Evolutionary conservation across 768 basidiomycete genomes (phyloP).

Genomic region (Omphalotus guepiniiformis): DNA sequence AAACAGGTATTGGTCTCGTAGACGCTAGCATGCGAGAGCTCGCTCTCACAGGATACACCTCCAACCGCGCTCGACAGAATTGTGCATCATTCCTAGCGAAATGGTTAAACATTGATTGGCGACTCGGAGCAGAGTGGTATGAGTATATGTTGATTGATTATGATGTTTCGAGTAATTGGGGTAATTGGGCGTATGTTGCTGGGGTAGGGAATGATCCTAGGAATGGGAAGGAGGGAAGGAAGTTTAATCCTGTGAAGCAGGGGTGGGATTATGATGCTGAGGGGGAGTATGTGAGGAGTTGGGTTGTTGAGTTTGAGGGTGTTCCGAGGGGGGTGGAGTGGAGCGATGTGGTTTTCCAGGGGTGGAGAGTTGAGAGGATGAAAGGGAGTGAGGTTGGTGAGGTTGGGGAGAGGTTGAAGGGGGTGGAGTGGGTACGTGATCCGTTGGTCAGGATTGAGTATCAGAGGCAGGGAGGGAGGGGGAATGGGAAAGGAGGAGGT

Average conservation of each 20-base stretch:
- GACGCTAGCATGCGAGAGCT: constrained; percentile 36
- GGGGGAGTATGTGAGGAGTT: constrained; percentile 11
- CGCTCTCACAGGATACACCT: constrained; percentile 31
- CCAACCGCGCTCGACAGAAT: constrained; percentile 40
- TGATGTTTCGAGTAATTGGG: constrained; percentile 18
- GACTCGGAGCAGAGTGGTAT: constrained; percentile 41
- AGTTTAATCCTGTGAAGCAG: constrained; percentile 12
- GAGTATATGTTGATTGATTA: constrained; percentile 35
- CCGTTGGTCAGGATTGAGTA: constrained; percentile 7
- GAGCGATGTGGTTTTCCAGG: constrained; percentile 6
- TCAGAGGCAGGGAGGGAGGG: not conserved
- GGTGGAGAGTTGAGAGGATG: not conserved
- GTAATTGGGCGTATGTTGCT: constrained; percentile 13
- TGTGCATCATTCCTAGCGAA: constrained; percentile 37
- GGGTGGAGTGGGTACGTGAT: not conserved
- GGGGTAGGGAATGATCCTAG: constrained; percentile 11
- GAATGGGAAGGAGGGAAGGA: constrained; percentile 4
- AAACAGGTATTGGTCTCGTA: constrained; percentile 36
- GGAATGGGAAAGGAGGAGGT: too few relatives aligned
- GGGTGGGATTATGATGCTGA: constrained; percentile 8
- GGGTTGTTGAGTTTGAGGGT: constrained; percentile 7
- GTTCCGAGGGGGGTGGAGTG: not conserved
- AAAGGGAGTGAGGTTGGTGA: not conserved
- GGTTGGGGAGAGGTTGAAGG: not conserved
- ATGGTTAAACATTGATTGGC: constrained; percentile 38